Conservation (phyloP, 768 basidiomycete genomes). For the Termitomyces sp. region DNA sequence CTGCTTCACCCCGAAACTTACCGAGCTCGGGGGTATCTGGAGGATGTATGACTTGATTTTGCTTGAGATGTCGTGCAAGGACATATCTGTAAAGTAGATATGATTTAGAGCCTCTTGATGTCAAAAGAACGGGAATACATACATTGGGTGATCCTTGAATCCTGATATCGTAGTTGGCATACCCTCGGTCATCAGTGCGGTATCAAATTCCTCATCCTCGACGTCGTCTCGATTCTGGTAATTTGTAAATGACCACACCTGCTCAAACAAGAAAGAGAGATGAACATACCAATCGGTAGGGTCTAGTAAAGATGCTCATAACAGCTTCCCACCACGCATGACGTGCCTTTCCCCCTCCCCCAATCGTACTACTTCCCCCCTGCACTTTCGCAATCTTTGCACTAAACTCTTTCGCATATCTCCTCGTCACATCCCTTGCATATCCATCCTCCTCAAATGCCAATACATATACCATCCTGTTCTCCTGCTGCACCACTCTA, state of each 20-base stretch:
- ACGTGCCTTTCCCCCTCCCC: slow-evolving; percentile 52
- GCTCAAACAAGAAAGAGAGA: slow-evolving; percentile 10
- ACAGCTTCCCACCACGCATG: slow-evolving; percentile 85
- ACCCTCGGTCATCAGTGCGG: slow-evolving; percentile 74
- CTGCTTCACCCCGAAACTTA: slow-evolving; percentile 88
- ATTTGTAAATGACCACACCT: neutral
- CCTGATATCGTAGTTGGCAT: slow-evolving; percentile 90
- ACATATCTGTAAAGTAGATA: slow-evolving; percentile 53
- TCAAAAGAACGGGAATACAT: slow-evolving; percentile 21
- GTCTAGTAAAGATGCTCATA: slow-evolving; percentile 56
- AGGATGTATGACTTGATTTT: slow-evolving; percentile 79
- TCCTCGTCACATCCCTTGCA: slow-evolving; percentile 84
- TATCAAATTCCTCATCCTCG: slow-evolving; percentile 86
- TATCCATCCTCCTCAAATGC: slow-evolving; percentile 94
- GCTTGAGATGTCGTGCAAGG: slow-evolving; percentile 80
- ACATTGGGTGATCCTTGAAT: slow-evolving; percentile 96
- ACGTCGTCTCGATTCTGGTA: slow-evolving; percentile 83
- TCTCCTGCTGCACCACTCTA: slow-evolving; percentile 37
- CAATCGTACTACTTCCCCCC: slow-evolving; percentile 41
- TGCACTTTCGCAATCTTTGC: slow-evolving; percentile 80
- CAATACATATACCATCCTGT: slow-evolving; percentile 89
- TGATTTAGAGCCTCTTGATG: neutral
- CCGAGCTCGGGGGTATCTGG: slow-evolving; percentile 69
- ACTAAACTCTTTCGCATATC: slow-evolving; percentile 80
- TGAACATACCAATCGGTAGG: slow-evolving; percentile 74